Percentiles rank a stretch among this genome's conserved stretches.
These are phyloP conservation scores for Corymbia calophylla DNA, from an alignment of 441 rosid genomes.

Conservation along the genomic window DNA sequence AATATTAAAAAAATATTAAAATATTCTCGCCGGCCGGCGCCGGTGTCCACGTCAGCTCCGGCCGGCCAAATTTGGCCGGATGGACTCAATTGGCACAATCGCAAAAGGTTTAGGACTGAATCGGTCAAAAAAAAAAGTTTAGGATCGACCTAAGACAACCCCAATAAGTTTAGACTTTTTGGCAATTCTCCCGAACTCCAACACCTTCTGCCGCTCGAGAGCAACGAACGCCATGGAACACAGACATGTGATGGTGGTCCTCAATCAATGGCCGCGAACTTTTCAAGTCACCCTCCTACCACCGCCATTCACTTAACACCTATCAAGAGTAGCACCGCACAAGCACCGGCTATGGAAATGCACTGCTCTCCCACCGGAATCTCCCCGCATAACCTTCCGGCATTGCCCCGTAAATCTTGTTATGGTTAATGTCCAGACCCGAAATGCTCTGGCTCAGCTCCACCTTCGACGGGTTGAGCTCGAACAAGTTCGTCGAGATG, in stretches of 20 bases:
- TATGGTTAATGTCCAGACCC: background rate
- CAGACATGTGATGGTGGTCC: background rate
- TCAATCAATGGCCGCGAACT: background rate
- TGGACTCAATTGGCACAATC: too few species aligned
- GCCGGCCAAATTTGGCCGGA: too few species aligned
- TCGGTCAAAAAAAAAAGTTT: too few species aligned
- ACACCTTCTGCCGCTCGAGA: background rate
- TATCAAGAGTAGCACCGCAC: constrained; percentile 6
- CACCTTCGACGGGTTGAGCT: background rate
- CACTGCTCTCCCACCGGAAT: background rate
- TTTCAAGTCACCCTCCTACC: background rate
- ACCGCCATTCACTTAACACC: constrained; percentile 24
- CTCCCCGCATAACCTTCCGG: background rate
- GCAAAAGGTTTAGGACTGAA: too few species aligned
- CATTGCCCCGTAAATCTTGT: background rate
- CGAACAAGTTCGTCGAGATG: background rate
- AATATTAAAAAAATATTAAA: too few species aligned
- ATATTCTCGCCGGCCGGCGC: too few species aligned
- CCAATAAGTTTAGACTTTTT: too few species aligned
- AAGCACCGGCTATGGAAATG: background rate
- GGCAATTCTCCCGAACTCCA: too few species aligned
- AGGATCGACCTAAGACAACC: too few species aligned
- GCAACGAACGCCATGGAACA: background rate
- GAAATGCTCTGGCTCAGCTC: background rate
- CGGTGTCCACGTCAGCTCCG: too few species aligned